Percentiles rank a stretch among this genome's conserved stretches.
Conservation (phyloP, 495 filamentous ascomycete genomes). For the Extremus antarcticus region DNA sequence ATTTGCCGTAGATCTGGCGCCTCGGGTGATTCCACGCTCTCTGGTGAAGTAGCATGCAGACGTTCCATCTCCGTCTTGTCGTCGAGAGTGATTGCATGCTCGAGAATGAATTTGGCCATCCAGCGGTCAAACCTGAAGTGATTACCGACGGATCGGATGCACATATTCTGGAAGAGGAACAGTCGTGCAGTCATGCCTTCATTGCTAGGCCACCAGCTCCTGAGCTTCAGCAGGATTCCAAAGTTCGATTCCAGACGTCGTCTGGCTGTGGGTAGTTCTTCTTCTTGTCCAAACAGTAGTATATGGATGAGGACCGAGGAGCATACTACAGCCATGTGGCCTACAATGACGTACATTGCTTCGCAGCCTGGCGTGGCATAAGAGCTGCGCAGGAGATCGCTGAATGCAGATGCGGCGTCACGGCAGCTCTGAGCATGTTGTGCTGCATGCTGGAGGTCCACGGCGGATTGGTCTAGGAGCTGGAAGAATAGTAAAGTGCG, state of each 20-base stretch:
- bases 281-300: constrained; percentile 27
- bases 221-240: constrained; percentile 28
- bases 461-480: constrained; percentile 28
- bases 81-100: constrained; percentile 22
- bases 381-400: constrained; percentile 31
- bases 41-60: not conserved
- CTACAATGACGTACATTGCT: constrained; percentile 33
- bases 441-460: constrained; percentile 6
- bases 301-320: constrained; percentile 36
- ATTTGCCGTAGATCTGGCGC: not conserved
- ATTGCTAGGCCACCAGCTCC: constrained; percentile 31
- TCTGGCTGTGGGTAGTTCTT: constrained; percentile 20
- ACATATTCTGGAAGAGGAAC: constrained; percentile 32
- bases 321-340: constrained; percentile 34
- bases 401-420: constrained; percentile 26
- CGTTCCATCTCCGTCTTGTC: constrained; percentile 8
- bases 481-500: constrained; percentile 36
- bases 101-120: constrained; percentile 34
- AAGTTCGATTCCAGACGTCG: constrained; percentile 34
- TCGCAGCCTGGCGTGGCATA: constrained; percentile 27
- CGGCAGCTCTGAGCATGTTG: constrained; percentile 32
- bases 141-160: constrained; percentile 24
- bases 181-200: constrained; percentile 27
- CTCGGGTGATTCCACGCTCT: not conserved
- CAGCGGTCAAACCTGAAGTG: constrained; percentile 29